Evolutionary conservation across 805 yeast species (phyloP).

Genomic region (Saccharomycopsis fibuligera): DNA sequence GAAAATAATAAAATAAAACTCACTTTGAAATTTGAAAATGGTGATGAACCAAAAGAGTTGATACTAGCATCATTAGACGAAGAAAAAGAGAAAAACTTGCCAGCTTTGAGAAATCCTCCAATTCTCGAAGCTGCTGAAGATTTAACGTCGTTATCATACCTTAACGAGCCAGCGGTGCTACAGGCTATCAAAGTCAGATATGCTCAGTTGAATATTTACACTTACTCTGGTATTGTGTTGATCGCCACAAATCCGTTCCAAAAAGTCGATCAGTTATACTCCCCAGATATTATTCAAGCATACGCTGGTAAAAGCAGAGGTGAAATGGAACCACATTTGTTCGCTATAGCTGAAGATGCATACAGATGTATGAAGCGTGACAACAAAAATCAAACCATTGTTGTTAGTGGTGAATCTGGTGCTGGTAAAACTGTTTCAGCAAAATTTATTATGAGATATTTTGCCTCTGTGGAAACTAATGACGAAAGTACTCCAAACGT

Average conservation of each 20-base stretch:
- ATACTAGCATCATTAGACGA: conserved; percentile 34
- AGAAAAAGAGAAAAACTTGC: conserved; percentile 50
- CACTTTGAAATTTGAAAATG: conserved; percentile 47
- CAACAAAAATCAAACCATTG: conserved; percentile 84
- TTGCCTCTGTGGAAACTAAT: conserved; percentile 75
- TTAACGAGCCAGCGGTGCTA: conserved; percentile 93
- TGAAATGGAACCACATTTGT: conserved; percentile 93
- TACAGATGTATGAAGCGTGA: conserved; percentile 90
- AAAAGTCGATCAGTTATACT: conserved; percentile 81
- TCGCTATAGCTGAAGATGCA: conserved; percentile 97
- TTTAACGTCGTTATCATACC: conserved; percentile 81
- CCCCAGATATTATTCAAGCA: conserved; percentile 89
- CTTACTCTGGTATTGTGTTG: conserved; percentile 93
- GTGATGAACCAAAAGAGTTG: conserved; percentile 23
- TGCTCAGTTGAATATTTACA: conserved; percentile 83
- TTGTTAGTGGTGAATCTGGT: conserved; percentile 96
- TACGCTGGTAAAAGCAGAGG: conserved; percentile 91
- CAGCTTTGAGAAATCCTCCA: conserved; percentile 86
- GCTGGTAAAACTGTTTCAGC: conserved; percentile 98
- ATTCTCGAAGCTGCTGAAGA: conserved; percentile 91
- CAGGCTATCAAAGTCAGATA: conserved; percentile 90
- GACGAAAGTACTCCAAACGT: conserved; percentile 31
- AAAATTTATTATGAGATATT: conserved; percentile 93
- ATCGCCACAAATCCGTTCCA: conserved; percentile 97
- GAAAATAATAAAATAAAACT: conserved; percentile 41